phyloP scores from a whole-genome alignment of 176 grass and related monocot species.

The Avena atlantica region DNA sequence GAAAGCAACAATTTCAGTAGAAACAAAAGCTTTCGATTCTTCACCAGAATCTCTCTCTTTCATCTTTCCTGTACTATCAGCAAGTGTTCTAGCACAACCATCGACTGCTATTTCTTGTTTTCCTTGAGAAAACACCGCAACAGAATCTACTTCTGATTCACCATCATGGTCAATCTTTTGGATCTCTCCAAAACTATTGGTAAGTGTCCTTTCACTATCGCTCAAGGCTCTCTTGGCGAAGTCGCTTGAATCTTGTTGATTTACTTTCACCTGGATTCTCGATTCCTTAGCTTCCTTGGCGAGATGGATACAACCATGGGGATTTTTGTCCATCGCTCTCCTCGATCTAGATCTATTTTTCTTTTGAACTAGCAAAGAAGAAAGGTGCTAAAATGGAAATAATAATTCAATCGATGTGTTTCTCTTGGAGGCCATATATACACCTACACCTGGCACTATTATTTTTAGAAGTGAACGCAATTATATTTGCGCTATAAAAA shows the following conservation, averaged over 20 bases:
- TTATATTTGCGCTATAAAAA: neutral
- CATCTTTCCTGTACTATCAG: neutral
- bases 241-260: neutral
- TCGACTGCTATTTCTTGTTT: neutral
- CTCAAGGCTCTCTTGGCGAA: neutral
- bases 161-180: neutral
- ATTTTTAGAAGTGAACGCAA: neutral
- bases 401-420: neutral
- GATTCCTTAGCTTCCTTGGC: neutral
- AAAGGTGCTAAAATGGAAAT: neutral
- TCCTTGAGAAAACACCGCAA: neutral
- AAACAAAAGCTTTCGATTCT: neutral
- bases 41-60: neutral
- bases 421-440: neutral
- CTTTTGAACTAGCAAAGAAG: neutral
- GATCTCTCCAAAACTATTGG: neutral
- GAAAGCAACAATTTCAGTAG: neutral
- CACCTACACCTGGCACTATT: neutral
- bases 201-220: slow-evolving; percentile 13
- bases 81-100: neutral
- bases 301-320: neutral
- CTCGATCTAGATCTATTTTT: neutral
- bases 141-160: neutral
- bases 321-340: neutral
- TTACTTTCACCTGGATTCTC: neutral